Conservation (phyloP, 768 basidiomycete species). For the Amanita phalloides region DNA sequence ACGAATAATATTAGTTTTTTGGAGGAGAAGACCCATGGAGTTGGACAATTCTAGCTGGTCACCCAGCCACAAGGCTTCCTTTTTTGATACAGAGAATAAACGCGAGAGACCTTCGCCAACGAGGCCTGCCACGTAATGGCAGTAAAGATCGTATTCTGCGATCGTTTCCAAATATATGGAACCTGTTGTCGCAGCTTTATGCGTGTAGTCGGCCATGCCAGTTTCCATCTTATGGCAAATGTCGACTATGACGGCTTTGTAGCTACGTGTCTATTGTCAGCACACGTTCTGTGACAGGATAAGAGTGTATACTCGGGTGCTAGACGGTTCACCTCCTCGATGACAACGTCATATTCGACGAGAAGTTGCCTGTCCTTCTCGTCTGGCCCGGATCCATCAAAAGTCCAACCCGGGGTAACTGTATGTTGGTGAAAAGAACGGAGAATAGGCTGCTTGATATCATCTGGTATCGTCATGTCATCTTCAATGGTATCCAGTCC, state of each 20-base stretch:
- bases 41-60: conserved; percentile 83
- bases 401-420: conserved; percentile 79
- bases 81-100: conserved; percentile 76
- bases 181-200: conserved; percentile 64
- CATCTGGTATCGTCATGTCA: conserved; percentile 91
- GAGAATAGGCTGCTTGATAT: conserved; percentile 77
- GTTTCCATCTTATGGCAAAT: conserved; percentile 80
- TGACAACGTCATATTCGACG: conserved; percentile 70
- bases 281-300: conserved; percentile 2
- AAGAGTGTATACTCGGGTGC: conserved; percentile 40
- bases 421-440: conserved; percentile 75
- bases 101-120: conserved; percentile 93
- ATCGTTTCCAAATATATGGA: conserved; percentile 63
- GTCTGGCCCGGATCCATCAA: conserved; percentile 66
- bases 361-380: conserved; percentile 86
- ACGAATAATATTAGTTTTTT: conserved; percentile 97
- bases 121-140: conserved; percentile 96
- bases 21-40: conserved; percentile 90
- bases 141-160: conserved; percentile 92
- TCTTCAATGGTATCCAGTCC: conserved; percentile 98
- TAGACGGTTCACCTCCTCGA: conserved; percentile 70
- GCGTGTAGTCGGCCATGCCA: conserved; percentile 95
- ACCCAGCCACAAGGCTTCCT: conserved; percentile 66
- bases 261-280: conserved; percentile 26
- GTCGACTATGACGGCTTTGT: conserved; percentile 71